Percentiles rank a stretch among this genome's conserved stretches.
Evolutionary conservation across 441 rosid species (phyloP).

Genomic region (Metrosideros polymorpha): DNA sequence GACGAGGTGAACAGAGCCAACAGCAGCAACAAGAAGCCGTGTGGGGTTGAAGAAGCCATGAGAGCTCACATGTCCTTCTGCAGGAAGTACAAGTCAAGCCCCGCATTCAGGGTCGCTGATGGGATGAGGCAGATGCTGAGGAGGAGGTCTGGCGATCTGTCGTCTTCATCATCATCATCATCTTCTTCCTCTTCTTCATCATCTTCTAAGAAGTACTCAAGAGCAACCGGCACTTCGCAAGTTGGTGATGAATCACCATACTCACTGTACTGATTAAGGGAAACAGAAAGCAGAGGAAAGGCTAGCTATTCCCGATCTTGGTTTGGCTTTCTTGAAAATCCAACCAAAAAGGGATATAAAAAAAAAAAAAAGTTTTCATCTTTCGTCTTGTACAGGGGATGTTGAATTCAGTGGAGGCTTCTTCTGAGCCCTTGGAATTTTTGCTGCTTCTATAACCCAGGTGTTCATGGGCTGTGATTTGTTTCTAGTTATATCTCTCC

Average conservation of each 20-base stretch:
- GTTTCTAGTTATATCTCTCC: background rate
- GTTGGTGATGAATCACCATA: background rate
- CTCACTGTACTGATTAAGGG: background rate
- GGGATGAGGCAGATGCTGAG: conserved; percentile 97
- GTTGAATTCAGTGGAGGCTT: conserved; percentile 17
- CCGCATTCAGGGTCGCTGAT: conserved; percentile 86
- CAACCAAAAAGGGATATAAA: background rate
- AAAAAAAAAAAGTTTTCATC: background rate
- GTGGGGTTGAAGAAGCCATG: conserved; percentile 71
- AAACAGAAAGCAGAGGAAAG: background rate
- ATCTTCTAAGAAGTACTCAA: conserved; percentile 49
- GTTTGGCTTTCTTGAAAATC: background rate
- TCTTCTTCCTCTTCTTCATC: conserved; percentile 19
- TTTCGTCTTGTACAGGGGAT: conserved; percentile 23
- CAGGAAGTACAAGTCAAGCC: conserved; percentile 72
- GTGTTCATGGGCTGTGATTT: background rate
- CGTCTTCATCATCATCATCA: conserved; percentile 21
- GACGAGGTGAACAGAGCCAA: conserved; percentile 50
- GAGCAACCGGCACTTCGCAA: conserved; percentile 48
- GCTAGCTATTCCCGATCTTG: background rate
- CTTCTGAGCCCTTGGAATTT: background rate
- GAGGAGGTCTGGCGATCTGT: conserved; percentile 63
- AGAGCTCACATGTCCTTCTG: conserved; percentile 92
- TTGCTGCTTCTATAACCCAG: background rate
- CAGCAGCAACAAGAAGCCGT: conserved; percentile 10